phyloP scores from a whole-genome alignment of 1,139 yeast genomes.

The Magnusiomyces tetraspermus region DNA sequence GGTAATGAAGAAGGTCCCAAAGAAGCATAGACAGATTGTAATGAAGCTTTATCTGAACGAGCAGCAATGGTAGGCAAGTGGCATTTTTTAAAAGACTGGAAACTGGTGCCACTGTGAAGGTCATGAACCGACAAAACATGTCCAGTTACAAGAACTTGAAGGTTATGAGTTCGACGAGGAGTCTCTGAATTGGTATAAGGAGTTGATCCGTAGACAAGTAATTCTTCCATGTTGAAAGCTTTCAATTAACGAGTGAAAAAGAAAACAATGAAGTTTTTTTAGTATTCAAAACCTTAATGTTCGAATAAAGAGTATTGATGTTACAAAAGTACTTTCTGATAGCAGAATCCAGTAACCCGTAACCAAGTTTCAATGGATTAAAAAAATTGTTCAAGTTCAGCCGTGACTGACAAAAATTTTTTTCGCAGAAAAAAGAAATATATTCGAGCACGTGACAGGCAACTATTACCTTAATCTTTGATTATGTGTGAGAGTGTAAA shows the following conservation, averaged over 20 bases:
- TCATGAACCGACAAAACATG: conserved; percentile 16
- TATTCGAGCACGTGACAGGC: no score
- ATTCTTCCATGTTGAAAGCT: conserved; percentile 22
- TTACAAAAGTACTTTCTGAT: no score
- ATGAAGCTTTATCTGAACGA: neutral
- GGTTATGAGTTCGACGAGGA: conserved; percentile 13
- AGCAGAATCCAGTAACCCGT: no score
- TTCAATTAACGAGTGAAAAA: neutral
- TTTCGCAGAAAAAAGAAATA: no score
- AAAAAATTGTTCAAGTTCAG: no score
- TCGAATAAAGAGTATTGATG: neutral
- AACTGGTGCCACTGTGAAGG: conserved; percentile 12
- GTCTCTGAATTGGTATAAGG: conserved; percentile 10
- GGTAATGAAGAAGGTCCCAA: neutral
- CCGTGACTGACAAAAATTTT: no score
- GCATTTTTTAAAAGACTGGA: conserved; percentile 14
- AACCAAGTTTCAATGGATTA: no score
- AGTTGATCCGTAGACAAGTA: conserved; percentile 23
- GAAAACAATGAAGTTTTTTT: neutral
- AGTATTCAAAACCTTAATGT: neutral
- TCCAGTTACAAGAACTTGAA: conserved; percentile 9
- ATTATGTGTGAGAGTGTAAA: no score
- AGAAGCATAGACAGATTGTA: neutral
- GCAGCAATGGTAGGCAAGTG: neutral
- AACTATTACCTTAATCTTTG: no score